Percentiles rank a stretch among this genome's conserved stretches.
phyloP scores from a whole-genome alignment of 768 basidiomycete genomes.

The Boletellus ananiceps region DNA sequence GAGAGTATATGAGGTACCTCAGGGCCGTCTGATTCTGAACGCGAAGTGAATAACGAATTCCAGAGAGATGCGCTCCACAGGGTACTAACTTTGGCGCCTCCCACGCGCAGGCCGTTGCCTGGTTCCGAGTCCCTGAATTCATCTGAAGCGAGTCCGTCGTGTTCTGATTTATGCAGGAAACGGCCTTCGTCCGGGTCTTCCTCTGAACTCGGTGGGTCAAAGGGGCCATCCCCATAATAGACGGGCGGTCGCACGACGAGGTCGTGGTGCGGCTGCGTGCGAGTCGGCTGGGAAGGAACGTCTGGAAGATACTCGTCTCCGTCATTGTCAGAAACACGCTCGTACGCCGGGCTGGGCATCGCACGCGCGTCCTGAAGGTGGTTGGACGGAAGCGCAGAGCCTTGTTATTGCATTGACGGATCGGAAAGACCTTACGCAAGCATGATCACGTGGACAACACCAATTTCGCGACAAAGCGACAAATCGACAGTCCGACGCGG shows the following conservation, averaged over 20 bases:
- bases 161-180: slow-evolving; percentile 44
- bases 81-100: slow-evolving; percentile 34
- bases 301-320: slow-evolving; percentile 19
- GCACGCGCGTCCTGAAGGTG: slow-evolving; percentile 1
- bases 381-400: background rate
- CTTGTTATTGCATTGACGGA: slow-evolving; percentile 3
- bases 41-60: slow-evolving; percentile 6
- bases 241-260: slow-evolving; percentile 27
- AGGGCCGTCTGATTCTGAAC: slow-evolving; percentile 48
- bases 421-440: slow-evolving; percentile 13
- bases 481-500: background rate
- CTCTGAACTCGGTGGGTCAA: slow-evolving; percentile 76
- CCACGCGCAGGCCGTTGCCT: slow-evolving; percentile 33
- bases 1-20: slow-evolving; percentile 56
- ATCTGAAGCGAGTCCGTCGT: slow-evolving; percentile 1
- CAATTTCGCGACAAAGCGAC: too few relatives aligned
- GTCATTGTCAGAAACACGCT: slow-evolving; percentile 27
- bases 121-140: slow-evolving; percentile 23
- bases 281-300: slow-evolving; percentile 2
- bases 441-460: slow-evolving; percentile 10
- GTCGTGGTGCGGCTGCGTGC: slow-evolving; percentile 3
- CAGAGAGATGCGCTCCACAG: background rate
- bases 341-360: slow-evolving; percentile 30
- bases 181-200: slow-evolving; percentile 49
- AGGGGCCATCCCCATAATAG: slow-evolving; percentile 76